Evolutionary conservation across 2,329 filamentous ascomycete species (phyloP).

Genomic region (Neurospora sp.): DNA sequence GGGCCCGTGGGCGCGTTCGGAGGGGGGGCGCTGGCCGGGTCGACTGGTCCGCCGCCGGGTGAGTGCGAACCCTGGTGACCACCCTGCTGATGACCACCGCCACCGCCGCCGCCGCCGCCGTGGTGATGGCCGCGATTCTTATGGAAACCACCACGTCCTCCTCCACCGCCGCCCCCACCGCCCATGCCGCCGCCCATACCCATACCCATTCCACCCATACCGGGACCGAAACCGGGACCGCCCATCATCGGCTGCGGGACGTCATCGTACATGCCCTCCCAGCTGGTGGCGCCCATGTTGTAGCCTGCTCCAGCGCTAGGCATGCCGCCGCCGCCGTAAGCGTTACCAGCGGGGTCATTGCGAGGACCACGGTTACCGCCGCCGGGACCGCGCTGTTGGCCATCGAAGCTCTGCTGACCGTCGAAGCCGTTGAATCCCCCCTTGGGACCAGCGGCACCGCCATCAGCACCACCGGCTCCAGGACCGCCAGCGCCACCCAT

Average conservation of each 20-base stretch:
- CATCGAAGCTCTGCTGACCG: slow-evolving; percentile 27
- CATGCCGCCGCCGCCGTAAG: slow-evolving; percentile 26
- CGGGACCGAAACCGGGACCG: slow-evolving; percentile 39
- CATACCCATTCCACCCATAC: slow-evolving; percentile 31
- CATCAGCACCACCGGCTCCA: slow-evolving; percentile 1
- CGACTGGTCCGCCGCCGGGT: slow-evolving; percentile 28
- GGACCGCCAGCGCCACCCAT: slow-evolving; percentile 25
- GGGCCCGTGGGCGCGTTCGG: slow-evolving; percentile 88
- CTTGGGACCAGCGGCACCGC: not conserved
- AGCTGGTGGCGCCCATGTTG: slow-evolving; percentile 58
- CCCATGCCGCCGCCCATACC: slow-evolving; percentile 27
- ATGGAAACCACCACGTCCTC: too few relatives aligned
- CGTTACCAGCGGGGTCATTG: not conserved
- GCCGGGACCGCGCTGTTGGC: slow-evolving; percentile 22
- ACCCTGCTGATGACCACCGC: slow-evolving; percentile 22
- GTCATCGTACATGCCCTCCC: slow-evolving; percentile 98
- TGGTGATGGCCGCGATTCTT: too few relatives aligned
- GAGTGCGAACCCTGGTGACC: slow-evolving; percentile 18
- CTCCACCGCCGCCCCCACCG: slow-evolving; percentile 19
- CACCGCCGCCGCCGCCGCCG: slow-evolving; percentile 18
- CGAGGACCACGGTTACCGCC: slow-evolving; percentile 9
- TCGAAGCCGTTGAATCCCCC: slow-evolving; percentile 11
- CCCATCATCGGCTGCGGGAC: slow-evolving; percentile 70
- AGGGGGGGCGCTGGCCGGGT: slow-evolving; percentile 53
- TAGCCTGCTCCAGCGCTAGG: slow-evolving; percentile 27